A percentile compares a stretch with the other conserved stretches of the same genome.
Conservation (phyloP, 768 basidiomycete genomes). For the Hebeloma cylindrosporum region DNA sequence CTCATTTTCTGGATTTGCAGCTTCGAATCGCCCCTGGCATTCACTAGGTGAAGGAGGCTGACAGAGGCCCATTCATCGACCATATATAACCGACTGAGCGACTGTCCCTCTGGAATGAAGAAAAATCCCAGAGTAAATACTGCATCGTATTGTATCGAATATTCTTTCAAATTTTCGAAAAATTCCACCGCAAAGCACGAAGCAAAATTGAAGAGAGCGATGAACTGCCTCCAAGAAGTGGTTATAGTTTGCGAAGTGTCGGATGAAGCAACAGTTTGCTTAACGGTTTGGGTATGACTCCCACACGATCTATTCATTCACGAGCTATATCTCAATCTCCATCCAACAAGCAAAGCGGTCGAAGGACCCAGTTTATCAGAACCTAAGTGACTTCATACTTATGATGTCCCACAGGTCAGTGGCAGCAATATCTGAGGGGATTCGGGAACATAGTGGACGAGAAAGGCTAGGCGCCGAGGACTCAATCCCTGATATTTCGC, state of each 20-base stretch:
- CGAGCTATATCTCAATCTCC: not conserved
- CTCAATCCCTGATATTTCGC: slow-evolving; percentile 55
- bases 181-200: too few relatives aligned
- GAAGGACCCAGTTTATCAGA: slow-evolving; percentile 51
- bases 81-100: too few relatives aligned
- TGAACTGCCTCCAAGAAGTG: slow-evolving; percentile 15
- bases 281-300: slow-evolving; percentile 62
- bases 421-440: slow-evolving; percentile 48
- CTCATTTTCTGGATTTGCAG: too few relatives aligned
- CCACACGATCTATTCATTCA: slow-evolving; percentile 46
- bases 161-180: too few relatives aligned
- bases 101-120: too few relatives aligned
- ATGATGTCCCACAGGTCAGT: slow-evolving; percentile 56
- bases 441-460: not conserved
- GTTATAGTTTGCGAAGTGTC: slow-evolving; percentile 26
- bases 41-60: too few relatives aligned
- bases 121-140: too few relatives aligned
- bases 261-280: slow-evolving; percentile 39
- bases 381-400: slow-evolving; percentile 46
- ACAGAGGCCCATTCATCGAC: too few relatives aligned
- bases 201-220: too few relatives aligned
- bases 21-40: too few relatives aligned
- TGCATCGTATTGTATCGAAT: too few relatives aligned
- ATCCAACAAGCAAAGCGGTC: not conserved
- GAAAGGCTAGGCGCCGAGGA: too few relatives aligned